Conservation (phyloP, 352 stramenopile genomes). For the Pythium biforme region DNA sequence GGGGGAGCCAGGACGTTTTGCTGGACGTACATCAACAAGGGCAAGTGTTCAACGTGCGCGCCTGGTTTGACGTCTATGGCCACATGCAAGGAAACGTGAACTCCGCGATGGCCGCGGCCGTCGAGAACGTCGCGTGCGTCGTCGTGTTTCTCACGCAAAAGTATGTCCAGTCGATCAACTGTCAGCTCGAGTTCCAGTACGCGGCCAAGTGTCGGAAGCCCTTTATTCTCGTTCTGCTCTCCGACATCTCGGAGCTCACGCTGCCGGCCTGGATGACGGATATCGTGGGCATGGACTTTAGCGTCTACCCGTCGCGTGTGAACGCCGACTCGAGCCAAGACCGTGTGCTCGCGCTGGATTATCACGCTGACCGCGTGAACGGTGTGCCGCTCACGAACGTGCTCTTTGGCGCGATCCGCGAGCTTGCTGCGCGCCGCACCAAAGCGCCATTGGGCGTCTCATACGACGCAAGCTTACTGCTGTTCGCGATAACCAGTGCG, state of each 20-base stretch:
- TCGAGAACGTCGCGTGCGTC: constrained; percentile 56
- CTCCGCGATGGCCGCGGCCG: constrained; percentile 52
- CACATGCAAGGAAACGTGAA: constrained; percentile 73
- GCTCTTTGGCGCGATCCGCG: constrained; percentile 44
- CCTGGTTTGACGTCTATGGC: constrained; percentile 60
- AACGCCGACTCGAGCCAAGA: constrained; percentile 3
- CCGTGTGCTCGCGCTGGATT: constrained; percentile 33
- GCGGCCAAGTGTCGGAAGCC: constrained; percentile 37
- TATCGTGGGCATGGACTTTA: constrained; percentile 33
- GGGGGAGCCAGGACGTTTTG: constrained; percentile 39
- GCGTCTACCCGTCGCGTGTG: constrained; percentile 32
- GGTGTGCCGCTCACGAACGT: constrained; percentile 33
- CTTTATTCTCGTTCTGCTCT: constrained; percentile 46
- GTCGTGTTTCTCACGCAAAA: constrained; percentile 50
- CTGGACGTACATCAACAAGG: constrained; percentile 47
- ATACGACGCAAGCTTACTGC: constrained; percentile 43
- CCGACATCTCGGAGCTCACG: constrained; percentile 31
- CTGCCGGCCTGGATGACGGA: constrained; percentile 42
- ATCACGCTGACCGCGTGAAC: constrained; percentile 28
- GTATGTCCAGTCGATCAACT: constrained; percentile 55
- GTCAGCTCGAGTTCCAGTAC: constrained; percentile 58
- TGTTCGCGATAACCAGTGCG: constrained; percentile 41
- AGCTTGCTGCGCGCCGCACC: constrained; percentile 32
- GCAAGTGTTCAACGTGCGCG: constrained; percentile 33
- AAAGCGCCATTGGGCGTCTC: constrained; percentile 27